Evolutionary conservation across 2,329 filamentous ascomycete species (phyloP).

Genomic region (Cladosporium sp.): DNA sequence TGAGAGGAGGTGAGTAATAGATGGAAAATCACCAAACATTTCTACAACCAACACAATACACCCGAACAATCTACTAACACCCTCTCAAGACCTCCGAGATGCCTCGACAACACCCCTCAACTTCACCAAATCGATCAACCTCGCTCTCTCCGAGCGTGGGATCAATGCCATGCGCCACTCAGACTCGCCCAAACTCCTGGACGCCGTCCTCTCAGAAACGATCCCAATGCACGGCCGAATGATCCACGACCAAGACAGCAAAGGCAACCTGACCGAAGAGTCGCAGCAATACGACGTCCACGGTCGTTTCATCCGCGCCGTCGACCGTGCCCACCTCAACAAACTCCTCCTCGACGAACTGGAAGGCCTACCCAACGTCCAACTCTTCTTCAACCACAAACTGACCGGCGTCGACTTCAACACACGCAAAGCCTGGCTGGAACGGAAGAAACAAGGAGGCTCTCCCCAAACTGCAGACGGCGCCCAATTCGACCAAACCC

Average conservation of each 20-base stretch:
- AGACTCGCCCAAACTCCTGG: conserved; percentile 61
- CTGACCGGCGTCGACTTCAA: conserved; percentile 84
- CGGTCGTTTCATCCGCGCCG: conserved; percentile 76
- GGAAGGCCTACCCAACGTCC: conserved; percentile 80
- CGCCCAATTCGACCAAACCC: conserved; percentile 35
- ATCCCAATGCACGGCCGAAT: conserved; percentile 95
- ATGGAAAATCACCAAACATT: neutral
- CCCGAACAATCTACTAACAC: neutral
- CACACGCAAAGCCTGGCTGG: conserved; percentile 79
- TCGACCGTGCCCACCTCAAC: conserved; percentile 81
- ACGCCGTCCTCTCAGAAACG: conserved; percentile 68
- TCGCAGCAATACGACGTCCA: conserved; percentile 88
- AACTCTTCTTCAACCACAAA: conserved; percentile 89
- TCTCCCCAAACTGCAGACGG: conserved; percentile 23
- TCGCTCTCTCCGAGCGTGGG: conserved; percentile 88
- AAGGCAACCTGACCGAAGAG: conserved; percentile 66
- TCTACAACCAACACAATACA: neutral
- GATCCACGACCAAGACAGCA: conserved; percentile 71
- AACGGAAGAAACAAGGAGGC: conserved; percentile 39
- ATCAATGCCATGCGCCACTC: conserved; percentile 79
- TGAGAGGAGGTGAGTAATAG: conserved; percentile 71
- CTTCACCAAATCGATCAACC: conserved; percentile 97
- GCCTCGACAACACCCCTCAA: conserved; percentile 79
- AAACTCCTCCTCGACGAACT: conserved; percentile 77
- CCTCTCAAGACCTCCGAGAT: conserved; percentile 72